Base-by-base conservation (phyloP, 768 basidiomycete species). In the Leccinum disarticulatum region DNA sequence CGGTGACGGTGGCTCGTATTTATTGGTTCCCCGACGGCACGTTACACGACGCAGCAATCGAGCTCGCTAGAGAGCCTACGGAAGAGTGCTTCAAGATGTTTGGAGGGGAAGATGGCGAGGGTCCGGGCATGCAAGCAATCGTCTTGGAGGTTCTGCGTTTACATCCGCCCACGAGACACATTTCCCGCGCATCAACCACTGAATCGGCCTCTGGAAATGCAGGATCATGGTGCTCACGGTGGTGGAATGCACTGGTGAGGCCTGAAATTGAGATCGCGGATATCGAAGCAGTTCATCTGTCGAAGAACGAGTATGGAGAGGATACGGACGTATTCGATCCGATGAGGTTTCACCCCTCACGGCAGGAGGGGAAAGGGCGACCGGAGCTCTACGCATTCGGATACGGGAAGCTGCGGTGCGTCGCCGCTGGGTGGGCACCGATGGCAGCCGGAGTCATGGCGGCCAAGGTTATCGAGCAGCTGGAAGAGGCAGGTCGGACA, bases 341-440 rank as follows among this genome's bases (percentile, higher is more conserved):
- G 4, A 66, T 66, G 71, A 72, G 77, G 6, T 73, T 71, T 25
- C 73, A 83, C 17, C 73, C 70, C n/a, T 57, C 59, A 14, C 63
- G 68, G 10, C 47, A 41, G 15, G 50, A 66, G 64, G 43, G 43
- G 5, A 46, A 10, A 46, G 11, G 41, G 9, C 58, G 69, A 63
- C 60, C 72, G 1, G 70, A 31, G 58, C 66, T 64, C 33, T 70
- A 74, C 13, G 74, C 82, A 0, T 87, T 87, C 63, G 86, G 86
- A 2, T 67, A 74, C 52, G 84, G 28, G 4, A 54, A 36, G 6
- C 11, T 73, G 67, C 71, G 11, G 63, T 85, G 54, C 52, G 68
- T 82, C 1, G 86, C 83, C 0, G 68, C 70, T 6, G 67, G 67
- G 0, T 85, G 85, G 84, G 86, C 86, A 2, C 86, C 86, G 0